Percentiles rank a stretch among this genome's conserved stretches.
These are phyloP conservation scores for Lumnitzera racemosa DNA, from an alignment of 345 rosid species.

Conservation along the genomic window DNA sequence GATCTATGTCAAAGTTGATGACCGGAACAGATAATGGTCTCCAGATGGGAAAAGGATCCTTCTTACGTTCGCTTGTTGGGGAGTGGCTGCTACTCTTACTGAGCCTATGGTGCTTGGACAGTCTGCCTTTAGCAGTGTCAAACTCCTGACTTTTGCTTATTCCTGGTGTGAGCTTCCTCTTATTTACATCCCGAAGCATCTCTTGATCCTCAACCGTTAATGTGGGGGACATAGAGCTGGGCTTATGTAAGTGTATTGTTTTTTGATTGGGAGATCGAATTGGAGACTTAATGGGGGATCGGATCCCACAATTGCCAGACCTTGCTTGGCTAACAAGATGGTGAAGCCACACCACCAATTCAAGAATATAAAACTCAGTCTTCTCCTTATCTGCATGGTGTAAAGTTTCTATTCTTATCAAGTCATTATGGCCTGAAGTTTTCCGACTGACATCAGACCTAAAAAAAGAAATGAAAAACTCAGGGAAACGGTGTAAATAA, in stretches of 20 bases:
- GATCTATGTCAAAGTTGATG: slow-evolving; percentile 67
- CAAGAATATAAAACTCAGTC: slow-evolving; percentile 73
- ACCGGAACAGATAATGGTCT: slow-evolving; percentile 68
- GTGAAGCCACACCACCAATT: slow-evolving; percentile 86
- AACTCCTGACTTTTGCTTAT: slow-evolving; percentile 98
- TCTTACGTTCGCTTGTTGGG: slow-evolving; percentile 45
- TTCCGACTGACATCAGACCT: slow-evolving; percentile 72
- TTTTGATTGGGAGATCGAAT: slow-evolving; percentile 66
- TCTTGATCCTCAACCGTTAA: slow-evolving; percentile 80
- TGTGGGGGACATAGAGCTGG: slow-evolving; percentile 35
- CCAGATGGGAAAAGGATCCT: slow-evolving; percentile 55
- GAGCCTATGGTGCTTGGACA: slow-evolving; percentile 70
- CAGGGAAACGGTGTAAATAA: background rate
- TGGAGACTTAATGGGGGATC: slow-evolving; percentile 89
- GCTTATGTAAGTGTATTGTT: slow-evolving; percentile 35
- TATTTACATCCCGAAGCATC: slow-evolving; percentile 86
- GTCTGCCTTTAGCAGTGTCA: slow-evolving; percentile 50
- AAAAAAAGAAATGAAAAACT: slow-evolving; percentile 12
- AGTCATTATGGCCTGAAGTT: slow-evolving; percentile 62
- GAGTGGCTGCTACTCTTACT: slow-evolving; percentile 94
- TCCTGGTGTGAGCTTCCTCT: slow-evolving; percentile 78
- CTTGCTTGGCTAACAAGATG: slow-evolving; percentile 73
- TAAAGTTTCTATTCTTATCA: slow-evolving; percentile 83
- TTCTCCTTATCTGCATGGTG: slow-evolving; percentile 94
- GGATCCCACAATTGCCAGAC: slow-evolving; percentile 52